Conservation (phyloP, 169 alveolate species). For the Plasmodium cynomolgi region DNA sequence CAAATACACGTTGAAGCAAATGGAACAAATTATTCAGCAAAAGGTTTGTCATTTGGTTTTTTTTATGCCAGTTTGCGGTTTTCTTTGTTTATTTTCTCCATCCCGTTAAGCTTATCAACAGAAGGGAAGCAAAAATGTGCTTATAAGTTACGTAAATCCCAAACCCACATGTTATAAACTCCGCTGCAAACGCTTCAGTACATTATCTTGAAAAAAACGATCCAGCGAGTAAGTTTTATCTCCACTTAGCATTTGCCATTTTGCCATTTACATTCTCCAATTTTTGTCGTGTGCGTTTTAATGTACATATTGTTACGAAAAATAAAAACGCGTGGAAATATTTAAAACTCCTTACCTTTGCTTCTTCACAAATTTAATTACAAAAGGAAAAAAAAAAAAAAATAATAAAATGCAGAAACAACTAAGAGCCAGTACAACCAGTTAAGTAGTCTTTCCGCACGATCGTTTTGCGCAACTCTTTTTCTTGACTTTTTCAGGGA, state of each 20-base stretch:
- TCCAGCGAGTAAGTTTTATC: neutral
- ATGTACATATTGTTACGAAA: neutral
- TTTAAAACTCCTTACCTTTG: neutral
- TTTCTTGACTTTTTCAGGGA: slow-evolving; percentile 1
- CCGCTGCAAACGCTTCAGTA: neutral
- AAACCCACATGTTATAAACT: neutral
- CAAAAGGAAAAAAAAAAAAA: neutral
- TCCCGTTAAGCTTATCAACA: neutral
- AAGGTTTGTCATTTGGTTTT: neutral
- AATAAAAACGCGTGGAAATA: neutral
- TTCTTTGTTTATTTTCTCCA: neutral
- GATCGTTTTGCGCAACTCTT: neutral
- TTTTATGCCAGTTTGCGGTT: neutral
- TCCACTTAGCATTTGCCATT: neutral
- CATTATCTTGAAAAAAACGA: neutral
- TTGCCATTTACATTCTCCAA: neutral
- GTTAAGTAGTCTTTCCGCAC: neutral
- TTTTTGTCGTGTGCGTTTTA: neutral
- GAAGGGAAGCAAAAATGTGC: neutral
- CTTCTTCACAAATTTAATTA: neutral
- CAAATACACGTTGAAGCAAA: neutral
- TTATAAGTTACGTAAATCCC: neutral
- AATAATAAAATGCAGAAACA: neutral
- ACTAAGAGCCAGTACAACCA: neutral
- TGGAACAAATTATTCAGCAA: neutral